These are phyloP conservation scores for Cornus suecica DNA, from an alignment of 148 eudicot species.

Conservation along the genomic window DNA sequence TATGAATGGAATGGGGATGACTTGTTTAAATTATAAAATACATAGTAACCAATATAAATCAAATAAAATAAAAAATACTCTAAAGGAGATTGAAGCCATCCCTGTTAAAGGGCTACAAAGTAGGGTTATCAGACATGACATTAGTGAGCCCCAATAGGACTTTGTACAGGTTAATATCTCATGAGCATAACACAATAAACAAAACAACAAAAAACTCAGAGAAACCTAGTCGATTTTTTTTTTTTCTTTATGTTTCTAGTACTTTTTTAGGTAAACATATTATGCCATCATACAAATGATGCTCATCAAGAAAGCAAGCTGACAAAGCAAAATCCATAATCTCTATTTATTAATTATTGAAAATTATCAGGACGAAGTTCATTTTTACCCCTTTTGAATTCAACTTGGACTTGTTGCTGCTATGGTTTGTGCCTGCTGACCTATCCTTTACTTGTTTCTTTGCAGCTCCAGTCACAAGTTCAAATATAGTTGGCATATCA, in stretches of 20 bases:
- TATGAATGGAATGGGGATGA: neutral
- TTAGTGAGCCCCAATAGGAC: neutral
- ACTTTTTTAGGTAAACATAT: no score
- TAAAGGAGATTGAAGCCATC: neutral
- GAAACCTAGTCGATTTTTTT: neutral
- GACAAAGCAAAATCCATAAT: neutral
- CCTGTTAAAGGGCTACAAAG: neutral
- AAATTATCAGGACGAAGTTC: neutral
- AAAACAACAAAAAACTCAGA: neutral
- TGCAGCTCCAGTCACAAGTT: slow-evolving; percentile 44
- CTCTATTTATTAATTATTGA: neutral
- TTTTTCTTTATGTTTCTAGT: neutral
- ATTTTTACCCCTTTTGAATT: slow-evolving; percentile 39
- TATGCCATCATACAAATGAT: no score
- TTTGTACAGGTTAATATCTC: neutral
- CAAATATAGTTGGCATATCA: slow-evolving; percentile 58
- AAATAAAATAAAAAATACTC: neutral
- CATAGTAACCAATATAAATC: no score
- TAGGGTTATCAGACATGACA: neutral
- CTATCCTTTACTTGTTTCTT: slow-evolving; percentile 52
- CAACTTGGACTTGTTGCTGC: slow-evolving; percentile 55
- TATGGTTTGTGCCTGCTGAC: slow-evolving; percentile 46
- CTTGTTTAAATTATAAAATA: no score
- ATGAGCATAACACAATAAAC: neutral
- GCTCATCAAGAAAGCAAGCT: no score